Evolutionary conservation across 2,329 filamentous ascomycete species (phyloP).

Genomic region (Furcasterigmium sp.): DNA sequence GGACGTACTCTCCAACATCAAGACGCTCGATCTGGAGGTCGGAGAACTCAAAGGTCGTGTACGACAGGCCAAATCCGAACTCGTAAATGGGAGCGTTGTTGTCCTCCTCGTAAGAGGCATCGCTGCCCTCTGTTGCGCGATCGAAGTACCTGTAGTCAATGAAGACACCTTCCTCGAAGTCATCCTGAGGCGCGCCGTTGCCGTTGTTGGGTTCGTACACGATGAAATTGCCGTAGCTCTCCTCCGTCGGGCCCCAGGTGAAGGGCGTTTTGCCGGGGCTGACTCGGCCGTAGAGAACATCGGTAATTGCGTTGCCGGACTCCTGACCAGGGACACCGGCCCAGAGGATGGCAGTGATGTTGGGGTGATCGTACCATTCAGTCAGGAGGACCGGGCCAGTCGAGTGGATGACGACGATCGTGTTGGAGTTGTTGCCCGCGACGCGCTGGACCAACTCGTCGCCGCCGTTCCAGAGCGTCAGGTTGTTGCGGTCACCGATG

Average conservation of each 20-base stretch:
- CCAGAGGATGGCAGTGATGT: conserved; percentile 80
- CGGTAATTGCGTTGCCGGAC: conserved; percentile 71
- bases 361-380: conserved; percentile 60
- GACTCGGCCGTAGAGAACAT: conserved; percentile 77
- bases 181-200: conserved; percentile 58
- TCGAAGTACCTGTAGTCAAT: conserved; percentile 81
- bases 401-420: conserved; percentile 86
- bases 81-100: conserved; percentile 67
- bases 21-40: conserved; percentile 53
- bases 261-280: conserved; percentile 79
- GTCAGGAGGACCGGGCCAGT: conserved; percentile 73
- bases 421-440: conserved; percentile 74
- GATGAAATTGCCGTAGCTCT: conserved; percentile 66
- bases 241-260: conserved; percentile 65
- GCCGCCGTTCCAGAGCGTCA: conserved; percentile 82
- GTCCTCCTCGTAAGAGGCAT: conserved; percentile 4
- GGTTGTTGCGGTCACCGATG: conserved; percentile 82
- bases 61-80: conserved; percentile 76
- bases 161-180: conserved; percentile 73
- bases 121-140: conserved; percentile 32
- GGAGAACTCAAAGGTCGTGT: conserved; percentile 75
- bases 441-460: conserved; percentile 80
- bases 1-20: conserved; percentile 45
- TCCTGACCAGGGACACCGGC: conserved; percentile 80
- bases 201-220: conserved; percentile 66